These are phyloP conservation scores for Aquilaria agallochum DNA, from an alignment of 441 rosid species.

Conservation along the genomic window DNA sequence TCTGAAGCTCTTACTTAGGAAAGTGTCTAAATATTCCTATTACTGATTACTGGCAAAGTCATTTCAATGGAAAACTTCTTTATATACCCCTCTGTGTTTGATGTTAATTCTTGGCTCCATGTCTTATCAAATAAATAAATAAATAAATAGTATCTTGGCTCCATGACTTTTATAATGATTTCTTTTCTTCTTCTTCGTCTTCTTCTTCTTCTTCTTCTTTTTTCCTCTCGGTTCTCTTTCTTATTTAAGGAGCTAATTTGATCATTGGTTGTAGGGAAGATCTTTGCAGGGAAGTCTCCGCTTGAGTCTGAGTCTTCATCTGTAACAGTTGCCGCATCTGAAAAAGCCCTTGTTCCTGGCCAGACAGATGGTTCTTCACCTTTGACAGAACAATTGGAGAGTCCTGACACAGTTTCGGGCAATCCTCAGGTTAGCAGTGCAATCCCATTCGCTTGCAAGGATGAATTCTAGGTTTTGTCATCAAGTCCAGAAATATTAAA, in stretches of 20 bases:
- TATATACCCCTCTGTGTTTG: neutral
- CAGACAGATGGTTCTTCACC: conserved; percentile 40
- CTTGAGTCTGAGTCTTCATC: conserved; percentile 61
- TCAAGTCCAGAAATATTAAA: neutral
- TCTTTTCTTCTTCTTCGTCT: conserved; percentile 2
- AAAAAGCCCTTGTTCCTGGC: conserved; percentile 60
- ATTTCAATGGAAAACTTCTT: neutral
- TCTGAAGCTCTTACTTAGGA: no score
- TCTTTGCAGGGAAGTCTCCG: conserved; percentile 56
- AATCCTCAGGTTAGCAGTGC: conserved; percentile 49
- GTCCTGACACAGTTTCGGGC: conserved; percentile 31
- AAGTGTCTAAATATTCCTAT: no score
- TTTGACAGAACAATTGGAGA: conserved; percentile 39
- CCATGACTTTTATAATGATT: conserved; percentile 1
- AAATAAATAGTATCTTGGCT: conserved; percentile 2
- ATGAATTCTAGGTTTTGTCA: neutral
- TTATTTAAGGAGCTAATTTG: conserved; percentile 18
- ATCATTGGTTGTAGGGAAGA: conserved; percentile 61
- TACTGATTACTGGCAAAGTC: no score
- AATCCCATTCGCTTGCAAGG: neutral
- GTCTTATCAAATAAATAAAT: conserved; percentile 12
- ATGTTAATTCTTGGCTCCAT: conserved; percentile 1
- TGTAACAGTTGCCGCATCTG: conserved; percentile 46
- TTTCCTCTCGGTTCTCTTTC: neutral
- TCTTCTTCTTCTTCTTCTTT: no score